Evolutionary conservation across 2,329 filamentous ascomycete genomes (phyloP).

Genomic region (Phaeosphaeriaceae sp.): DNA sequence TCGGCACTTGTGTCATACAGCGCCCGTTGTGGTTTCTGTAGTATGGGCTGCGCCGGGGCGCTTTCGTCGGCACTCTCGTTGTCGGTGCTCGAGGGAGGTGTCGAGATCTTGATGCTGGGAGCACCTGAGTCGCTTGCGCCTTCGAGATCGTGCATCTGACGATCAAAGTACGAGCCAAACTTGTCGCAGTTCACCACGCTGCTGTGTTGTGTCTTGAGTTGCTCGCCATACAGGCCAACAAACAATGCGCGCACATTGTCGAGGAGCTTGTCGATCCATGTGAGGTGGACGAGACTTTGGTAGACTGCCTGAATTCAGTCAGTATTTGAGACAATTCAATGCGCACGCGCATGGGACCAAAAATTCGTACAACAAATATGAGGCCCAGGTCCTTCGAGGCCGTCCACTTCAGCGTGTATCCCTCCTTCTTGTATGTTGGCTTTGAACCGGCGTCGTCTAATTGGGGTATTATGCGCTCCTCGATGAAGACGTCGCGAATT

Average conservation of each 20-base stretch:
- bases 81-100: slow-evolving; percentile 59
- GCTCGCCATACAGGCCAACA: slow-evolving; percentile 85
- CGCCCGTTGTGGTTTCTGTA: slow-evolving; percentile 53
- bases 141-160: slow-evolving; percentile 85
- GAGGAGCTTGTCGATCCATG: slow-evolving; percentile 95
- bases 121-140: slow-evolving; percentile 55
- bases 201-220: slow-evolving; percentile 80
- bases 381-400: slow-evolving; percentile 89
- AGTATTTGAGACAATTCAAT: not conserved
- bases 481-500: slow-evolving; percentile 96
- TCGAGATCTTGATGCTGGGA: slow-evolving; percentile 51
- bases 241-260: slow-evolving; percentile 95
- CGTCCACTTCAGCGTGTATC: slow-evolving; percentile 95
- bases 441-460: slow-evolving; percentile 69
- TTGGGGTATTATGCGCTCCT: slow-evolving; percentile 77
- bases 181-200: slow-evolving; percentile 75
- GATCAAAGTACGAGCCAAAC: slow-evolving; percentile 94
- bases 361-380: slow-evolving; percentile 82
- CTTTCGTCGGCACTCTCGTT: slow-evolving; percentile 58
- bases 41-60: slow-evolving; percentile 59
- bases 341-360: not conserved
- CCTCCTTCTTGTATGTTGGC: slow-evolving; percentile 84
- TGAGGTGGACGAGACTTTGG: slow-evolving; percentile 90
- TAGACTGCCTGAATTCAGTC: slow-evolving; percentile 78
- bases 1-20: slow-evolving; percentile 65